These are phyloP conservation scores for Plasmodium berghei DNA, from an alignment of 169 alveolate species.

Conservation along the genomic window DNA sequence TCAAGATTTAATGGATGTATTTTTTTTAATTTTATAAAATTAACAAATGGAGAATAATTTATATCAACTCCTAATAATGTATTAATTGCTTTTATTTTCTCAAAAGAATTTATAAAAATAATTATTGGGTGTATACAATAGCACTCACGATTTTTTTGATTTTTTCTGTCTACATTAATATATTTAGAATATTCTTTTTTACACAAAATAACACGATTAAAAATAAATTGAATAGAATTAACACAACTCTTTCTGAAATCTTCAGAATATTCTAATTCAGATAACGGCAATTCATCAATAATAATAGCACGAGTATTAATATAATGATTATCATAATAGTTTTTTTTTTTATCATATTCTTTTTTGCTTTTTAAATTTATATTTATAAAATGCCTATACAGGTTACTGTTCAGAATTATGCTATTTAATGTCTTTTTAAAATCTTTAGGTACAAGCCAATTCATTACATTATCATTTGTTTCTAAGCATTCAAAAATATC, in stretches of 20 bases:
- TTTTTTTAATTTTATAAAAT: slow-evolving; percentile 68
- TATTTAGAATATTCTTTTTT: slow-evolving; percentile 33
- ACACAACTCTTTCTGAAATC: slow-evolving; percentile 51
- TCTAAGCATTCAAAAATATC: slow-evolving; percentile 15
- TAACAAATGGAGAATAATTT: slow-evolving; percentile 63
- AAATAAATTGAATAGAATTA: slow-evolving; percentile 45
- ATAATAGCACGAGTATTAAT: slow-evolving; percentile 54
- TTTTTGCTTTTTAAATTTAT: slow-evolving; percentile 52
- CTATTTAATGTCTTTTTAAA: slow-evolving; percentile 3
- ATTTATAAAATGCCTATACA: slow-evolving; percentile 36
- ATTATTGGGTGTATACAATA: slow-evolving; percentile 68
- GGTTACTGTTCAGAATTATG: slow-evolving; percentile 1
- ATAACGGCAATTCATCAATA: slow-evolving; percentile 66
- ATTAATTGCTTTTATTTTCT: slow-evolving; percentile 61
- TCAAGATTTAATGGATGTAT: slow-evolving; percentile 51
- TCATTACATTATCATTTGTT: slow-evolving; percentile 4
- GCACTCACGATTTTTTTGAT: slow-evolving; percentile 5
- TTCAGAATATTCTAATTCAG: slow-evolving; percentile 71
- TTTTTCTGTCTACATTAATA: background rate
- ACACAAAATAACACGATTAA: slow-evolving; percentile 49
- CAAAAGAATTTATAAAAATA: slow-evolving; percentile 67
- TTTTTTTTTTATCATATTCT: slow-evolving; percentile 51
- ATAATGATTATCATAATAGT: slow-evolving; percentile 60
- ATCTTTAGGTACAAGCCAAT: slow-evolving; percentile 18
- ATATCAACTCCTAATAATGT: slow-evolving; percentile 69